phyloP scores from a whole-genome alignment of 1,139 yeast species.

The Nakaseomyces glabratus region DNA sequence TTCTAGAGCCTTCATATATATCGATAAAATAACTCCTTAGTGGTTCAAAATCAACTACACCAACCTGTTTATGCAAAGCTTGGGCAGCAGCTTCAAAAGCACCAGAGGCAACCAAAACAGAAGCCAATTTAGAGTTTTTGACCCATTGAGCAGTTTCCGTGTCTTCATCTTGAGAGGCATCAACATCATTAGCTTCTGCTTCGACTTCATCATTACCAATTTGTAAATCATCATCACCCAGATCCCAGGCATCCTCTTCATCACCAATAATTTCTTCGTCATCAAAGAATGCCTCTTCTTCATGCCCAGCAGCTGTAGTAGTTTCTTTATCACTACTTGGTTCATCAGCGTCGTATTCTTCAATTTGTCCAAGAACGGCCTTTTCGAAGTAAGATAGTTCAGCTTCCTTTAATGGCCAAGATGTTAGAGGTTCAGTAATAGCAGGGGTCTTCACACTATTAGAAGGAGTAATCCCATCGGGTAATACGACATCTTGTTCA shows the following conservation, averaged over 20 bases:
- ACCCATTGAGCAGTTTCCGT: constrained; percentile 75
- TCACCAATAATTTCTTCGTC: constrained; percentile 38
- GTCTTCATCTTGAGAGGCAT: constrained; percentile 32
- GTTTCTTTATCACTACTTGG: constrained; percentile 27
- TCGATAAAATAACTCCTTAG: constrained; percentile 73
- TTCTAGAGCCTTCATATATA: constrained; percentile 70
- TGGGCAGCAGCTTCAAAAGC: constrained; percentile 94
- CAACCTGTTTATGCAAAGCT: constrained; percentile 79
- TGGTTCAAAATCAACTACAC: constrained; percentile 80
- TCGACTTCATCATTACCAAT: constrained; percentile 57
- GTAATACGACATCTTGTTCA: constrained; percentile 59
- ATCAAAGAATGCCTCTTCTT: constrained; percentile 29
- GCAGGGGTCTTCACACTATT: constrained; percentile 18
- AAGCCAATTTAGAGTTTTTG: constrained; percentile 82
- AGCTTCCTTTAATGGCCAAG: constrained; percentile 80
- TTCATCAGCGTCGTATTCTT: constrained; percentile 40
- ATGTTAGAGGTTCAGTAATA: constrained; percentile 30
- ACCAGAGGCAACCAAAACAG: constrained; percentile 92
- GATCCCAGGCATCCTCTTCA: constrained; percentile 52
- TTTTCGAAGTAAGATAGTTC: constrained; percentile 75
- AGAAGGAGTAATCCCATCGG: constrained; percentile 34
- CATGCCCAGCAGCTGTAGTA: constrained; percentile 27
- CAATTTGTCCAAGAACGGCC: constrained; percentile 73
- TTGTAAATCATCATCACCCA: constrained; percentile 55
- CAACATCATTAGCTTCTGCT: constrained; percentile 37